Evolutionary conservation across 495 filamentous ascomycete genomes (phyloP), one percentile per base, ranked within the genome.

Genomic region (Daldinia caldariorum): DNA sequence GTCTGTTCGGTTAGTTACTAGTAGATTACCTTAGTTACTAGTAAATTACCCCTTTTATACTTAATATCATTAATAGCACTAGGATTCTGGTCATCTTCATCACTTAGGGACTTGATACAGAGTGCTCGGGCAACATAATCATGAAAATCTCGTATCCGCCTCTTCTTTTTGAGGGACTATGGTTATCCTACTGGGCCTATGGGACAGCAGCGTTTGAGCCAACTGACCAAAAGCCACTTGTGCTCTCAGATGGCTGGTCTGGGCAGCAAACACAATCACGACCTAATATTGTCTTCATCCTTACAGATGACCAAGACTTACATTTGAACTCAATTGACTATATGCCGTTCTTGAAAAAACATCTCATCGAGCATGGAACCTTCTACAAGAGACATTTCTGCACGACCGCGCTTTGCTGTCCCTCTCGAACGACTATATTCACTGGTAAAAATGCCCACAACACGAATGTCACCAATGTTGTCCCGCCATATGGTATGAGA

Each of bases 401-500:
- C 62, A 88, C 88, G 1, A 89, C 85, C 1, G 83, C 89, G 12
- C 78, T 90, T 12, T 91, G 89, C 74, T 91, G 89, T 45, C 89
- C 89, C 0, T 86, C 88, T 3, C 79, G 89, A 12, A 88, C 90
- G 0, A 87, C 83, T 18, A 71, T 91, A 4, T 87, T 81, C 87
- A 91, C 89, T 0, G 90, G 90, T 14, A 85, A 86, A 68, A 82
- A 85, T 38, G 88, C 89, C 1, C 90, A 92, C 74, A 92, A 92
- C 71, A 91, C 89, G 16, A 92, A 92, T 66, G 89, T 92, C 6
- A 92, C 90, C 0, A 88, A 91, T 61, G 87, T 92, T 7, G 79
- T 71, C 26, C 88, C 89, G 0, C 90, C 88, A 10, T 84, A 87
- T 64, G 87, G 87, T 87, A 77, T 57, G 74, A 31, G 13, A 53